These are phyloP conservation scores for Boletus sensibilis DNA, from an alignment of 768 basidiomycete species.

Conservation along the genomic window DNA sequence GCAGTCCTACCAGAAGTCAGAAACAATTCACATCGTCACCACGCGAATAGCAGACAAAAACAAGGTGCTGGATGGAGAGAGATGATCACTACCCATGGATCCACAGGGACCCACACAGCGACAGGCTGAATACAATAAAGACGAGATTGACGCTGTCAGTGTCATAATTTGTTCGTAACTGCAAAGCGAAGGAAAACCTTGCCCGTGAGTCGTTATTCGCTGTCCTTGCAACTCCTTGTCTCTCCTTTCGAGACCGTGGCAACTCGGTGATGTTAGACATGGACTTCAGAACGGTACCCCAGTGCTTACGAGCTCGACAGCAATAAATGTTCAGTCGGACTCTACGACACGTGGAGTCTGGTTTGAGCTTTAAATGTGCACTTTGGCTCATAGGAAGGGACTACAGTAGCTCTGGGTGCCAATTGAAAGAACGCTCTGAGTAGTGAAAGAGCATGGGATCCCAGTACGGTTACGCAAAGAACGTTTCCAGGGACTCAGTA, in stretches of 20 bases:
- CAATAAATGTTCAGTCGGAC: not conserved
- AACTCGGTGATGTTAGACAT: not conserved
- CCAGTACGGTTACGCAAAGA: not conserved
- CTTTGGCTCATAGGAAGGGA: not conserved
- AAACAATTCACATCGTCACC: slow-evolving; percentile 14
- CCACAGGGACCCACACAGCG: slow-evolving; percentile 24
- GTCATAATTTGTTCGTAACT: not conserved
- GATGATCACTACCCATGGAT: slow-evolving; percentile 5
- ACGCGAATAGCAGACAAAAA: slow-evolving; percentile 14
- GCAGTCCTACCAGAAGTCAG: not conserved
- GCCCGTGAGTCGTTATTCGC: not conserved
- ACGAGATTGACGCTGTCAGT: not conserved
- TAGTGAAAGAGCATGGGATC: not conserved
- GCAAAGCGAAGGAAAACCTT: not conserved
- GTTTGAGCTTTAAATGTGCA: not conserved
- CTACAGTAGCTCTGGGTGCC: no score
- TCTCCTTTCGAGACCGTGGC: slow-evolving; percentile 1
- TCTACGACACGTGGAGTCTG: not conserved
- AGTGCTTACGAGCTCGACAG: not conserved
- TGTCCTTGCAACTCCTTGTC: slow-evolving; percentile 15
- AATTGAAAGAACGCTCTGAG: no score
- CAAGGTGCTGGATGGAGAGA: slow-evolving; percentile 2
- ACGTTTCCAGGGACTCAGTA: not conserved
- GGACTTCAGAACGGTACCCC: not conserved
- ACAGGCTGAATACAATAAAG: slow-evolving; percentile 19